A percentile compares a stretch with the other conserved stretches of the same genome.
Evolutionary conservation across 805 yeast species (phyloP).

Genomic region (Ogataea nakhonphanomensis): DNA sequence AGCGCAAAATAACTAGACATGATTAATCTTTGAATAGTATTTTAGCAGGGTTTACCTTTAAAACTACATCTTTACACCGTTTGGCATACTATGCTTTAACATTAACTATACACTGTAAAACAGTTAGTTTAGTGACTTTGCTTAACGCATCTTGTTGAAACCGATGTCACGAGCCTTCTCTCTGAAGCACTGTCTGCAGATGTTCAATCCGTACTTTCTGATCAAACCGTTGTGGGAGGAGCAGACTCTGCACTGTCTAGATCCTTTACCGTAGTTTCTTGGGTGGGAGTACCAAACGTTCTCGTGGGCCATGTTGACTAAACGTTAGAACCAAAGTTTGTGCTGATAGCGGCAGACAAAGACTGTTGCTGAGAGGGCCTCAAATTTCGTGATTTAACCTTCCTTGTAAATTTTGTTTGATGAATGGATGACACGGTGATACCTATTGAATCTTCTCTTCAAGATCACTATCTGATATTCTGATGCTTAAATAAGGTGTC

Average conservation of each 20-base stretch:
- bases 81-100: constrained; percentile 11
- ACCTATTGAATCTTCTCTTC: no score
- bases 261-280: constrained; percentile 99
- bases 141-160: constrained; percentile 97
- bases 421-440: no score
- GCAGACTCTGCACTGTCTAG: constrained; percentile 99
- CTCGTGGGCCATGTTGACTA: constrained; percentile 96
- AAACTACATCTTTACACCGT: constrained; percentile 5
- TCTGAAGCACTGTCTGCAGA: constrained; percentile 99
- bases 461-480: not conserved
- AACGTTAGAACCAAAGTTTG: not conserved
- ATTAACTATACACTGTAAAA: constrained; percentile 10
- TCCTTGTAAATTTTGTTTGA: no score
- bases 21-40: not conserved
- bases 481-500: not conserved
- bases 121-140: constrained; percentile 9
- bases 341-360: not conserved
- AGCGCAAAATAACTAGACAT: constrained; percentile 34
- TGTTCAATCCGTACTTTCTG: constrained; percentile 99
- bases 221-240: constrained; percentile 98
- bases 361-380: not conserved
- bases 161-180: constrained; percentile 99
- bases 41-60: no score
- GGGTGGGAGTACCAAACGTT: constrained; percentile 99
- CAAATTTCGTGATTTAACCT: no score